phyloP scores from a whole-genome alignment of 345 rosid species.

The Pseudoturritis turrita region DNA sequence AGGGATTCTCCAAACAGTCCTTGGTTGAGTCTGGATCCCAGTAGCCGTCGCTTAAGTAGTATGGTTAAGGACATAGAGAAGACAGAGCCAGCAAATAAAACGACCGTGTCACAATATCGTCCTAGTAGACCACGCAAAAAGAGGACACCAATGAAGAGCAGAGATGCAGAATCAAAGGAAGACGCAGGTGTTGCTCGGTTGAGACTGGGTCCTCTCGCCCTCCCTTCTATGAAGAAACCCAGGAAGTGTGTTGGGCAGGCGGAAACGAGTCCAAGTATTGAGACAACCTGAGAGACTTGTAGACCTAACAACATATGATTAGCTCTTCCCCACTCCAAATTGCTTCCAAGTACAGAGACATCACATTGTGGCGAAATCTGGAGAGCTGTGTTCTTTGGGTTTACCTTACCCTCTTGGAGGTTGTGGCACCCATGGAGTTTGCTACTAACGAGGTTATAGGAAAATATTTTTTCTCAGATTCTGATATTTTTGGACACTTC shows the following conservation, averaged over 20 bases:
- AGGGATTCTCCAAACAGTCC: slow-evolving; percentile 48
- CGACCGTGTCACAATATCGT: slow-evolving; percentile 30
- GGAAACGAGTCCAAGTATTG: slow-evolving; percentile 31
- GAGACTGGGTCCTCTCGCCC: slow-evolving; percentile 47
- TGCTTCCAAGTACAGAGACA: slow-evolving; percentile 18
- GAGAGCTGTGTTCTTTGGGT: slow-evolving; percentile 3
- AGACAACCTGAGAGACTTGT: slow-evolving; percentile 29
- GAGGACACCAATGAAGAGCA: slow-evolving; percentile 33
- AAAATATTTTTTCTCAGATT: not conserved
- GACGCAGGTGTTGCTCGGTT: slow-evolving; percentile 38
- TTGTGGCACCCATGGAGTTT: not conserved
- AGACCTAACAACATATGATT: slow-evolving; percentile 13
- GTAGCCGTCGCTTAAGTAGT: slow-evolving; percentile 29
- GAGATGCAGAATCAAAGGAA: slow-evolving; percentile 31
- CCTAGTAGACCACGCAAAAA: slow-evolving; percentile 45
- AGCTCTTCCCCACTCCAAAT: slow-evolving; percentile 3
- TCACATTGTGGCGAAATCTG: not conserved
- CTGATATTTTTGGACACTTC: not conserved
- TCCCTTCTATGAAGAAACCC: slow-evolving; percentile 42
- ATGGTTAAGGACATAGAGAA: slow-evolving; percentile 36
- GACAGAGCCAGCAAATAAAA: slow-evolving; percentile 14
- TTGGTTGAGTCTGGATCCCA: slow-evolving; percentile 77
- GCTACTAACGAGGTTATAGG: not conserved
- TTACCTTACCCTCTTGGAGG: slow-evolving; percentile 8
- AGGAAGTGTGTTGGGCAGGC: slow-evolving; percentile 45